These are phyloP conservation scores for Mesembryanthemum crystallinum DNA, from an alignment of 148 eudicot genomes.

Conservation along the genomic window DNA sequence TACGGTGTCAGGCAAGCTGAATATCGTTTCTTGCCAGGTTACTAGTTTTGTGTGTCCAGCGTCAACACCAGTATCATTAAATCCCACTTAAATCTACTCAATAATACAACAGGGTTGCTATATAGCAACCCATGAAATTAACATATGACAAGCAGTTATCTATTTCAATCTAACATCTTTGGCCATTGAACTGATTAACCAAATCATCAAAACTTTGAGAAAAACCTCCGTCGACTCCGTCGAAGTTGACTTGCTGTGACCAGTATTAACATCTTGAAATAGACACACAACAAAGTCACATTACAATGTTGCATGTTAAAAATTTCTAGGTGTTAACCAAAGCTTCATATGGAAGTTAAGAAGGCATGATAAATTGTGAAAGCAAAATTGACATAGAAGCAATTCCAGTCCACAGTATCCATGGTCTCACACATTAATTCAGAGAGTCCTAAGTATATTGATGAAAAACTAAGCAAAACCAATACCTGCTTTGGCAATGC, in stretches of 20 bases:
- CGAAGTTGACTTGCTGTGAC: background rate
- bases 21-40: no score
- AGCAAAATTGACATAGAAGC: background rate
- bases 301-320: background rate
- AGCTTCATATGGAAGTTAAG: background rate
- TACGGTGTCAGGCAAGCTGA: no score
- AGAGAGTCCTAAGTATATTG: background rate
- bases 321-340: background rate
- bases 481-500: slow-evolving; percentile 81
- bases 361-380: background rate
- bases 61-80: background rate
- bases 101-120: background rate
- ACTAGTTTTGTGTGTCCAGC: background rate
- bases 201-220: no score
- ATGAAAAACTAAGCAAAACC: background rate
- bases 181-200: no score
- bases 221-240: no score
- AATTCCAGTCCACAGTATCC: background rate
- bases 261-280: background rate
- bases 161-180: background rate
- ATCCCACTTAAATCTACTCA: background rate
- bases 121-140: background rate
- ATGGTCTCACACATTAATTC: background rate
- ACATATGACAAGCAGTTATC: background rate
- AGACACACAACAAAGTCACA: background rate